Conservation (phyloP, 495 filamentous ascomycete species). For the Penicillium subrubescens region DNA sequence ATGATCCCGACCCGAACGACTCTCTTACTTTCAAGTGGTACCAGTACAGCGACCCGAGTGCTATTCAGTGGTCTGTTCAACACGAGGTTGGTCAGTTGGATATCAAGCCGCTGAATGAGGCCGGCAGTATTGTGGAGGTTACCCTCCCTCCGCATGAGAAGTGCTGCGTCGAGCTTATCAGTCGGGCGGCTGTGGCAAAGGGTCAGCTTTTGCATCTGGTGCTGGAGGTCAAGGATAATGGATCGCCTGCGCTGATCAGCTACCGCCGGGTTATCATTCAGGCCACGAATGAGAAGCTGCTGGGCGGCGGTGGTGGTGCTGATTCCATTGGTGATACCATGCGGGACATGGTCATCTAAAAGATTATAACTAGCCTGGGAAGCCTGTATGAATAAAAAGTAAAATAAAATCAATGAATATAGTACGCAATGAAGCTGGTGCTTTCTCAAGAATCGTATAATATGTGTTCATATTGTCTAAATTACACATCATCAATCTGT, state of each 20-base stretch:
- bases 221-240: slow-evolving; percentile 43
- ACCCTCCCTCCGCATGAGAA: slow-evolving; percentile 36
- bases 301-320: slow-evolving; percentile 13
- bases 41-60: slow-evolving; percentile 47
- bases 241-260: slow-evolving; percentile 35
- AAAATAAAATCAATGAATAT: neutral
- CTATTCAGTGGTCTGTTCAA: slow-evolving; percentile 42
- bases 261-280: slow-evolving; percentile 47
- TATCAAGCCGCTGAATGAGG: slow-evolving; percentile 29
- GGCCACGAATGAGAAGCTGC: slow-evolving; percentile 26
- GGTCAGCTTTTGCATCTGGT: slow-evolving; percentile 39
- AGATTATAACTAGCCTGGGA: neutral
- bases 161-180: slow-evolving; percentile 35
- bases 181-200: slow-evolving; percentile 27
- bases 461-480: neutral
- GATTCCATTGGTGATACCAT: slow-evolving; percentile 15
- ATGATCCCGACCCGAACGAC: slow-evolving; percentile 43
- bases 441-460: neutral
- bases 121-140: slow-evolving; percentile 31
- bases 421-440: neutral
- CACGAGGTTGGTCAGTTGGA: slow-evolving; percentile 39
- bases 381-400: neutral
- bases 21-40: slow-evolving; percentile 48
- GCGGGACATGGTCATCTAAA: slow-evolving; percentile 9
- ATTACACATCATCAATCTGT: slow-evolving; percentile 16